A percentile compares a stretch with the other conserved stretches of the same genome.
Evolutionary conservation across 495 filamentous ascomycete genomes (phyloP).

Genomic region (Trichoderma asperelloides): DNA sequence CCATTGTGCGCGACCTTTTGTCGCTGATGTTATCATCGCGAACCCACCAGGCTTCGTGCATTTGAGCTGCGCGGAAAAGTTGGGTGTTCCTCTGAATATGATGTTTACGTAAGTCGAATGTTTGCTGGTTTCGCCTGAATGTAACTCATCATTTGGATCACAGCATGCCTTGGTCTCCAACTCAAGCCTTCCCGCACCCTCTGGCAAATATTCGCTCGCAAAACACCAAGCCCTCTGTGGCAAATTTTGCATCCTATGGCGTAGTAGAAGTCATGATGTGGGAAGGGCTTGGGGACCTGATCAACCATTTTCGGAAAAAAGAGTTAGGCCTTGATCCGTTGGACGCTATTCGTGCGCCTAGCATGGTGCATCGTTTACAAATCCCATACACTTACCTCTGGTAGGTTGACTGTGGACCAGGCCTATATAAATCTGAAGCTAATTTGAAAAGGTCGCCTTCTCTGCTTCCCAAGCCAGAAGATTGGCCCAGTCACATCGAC

Average conservation of each 20-base stretch:
- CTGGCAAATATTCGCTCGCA: constrained; percentile 58
- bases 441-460: no score
- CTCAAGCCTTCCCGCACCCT: constrained; percentile 61
- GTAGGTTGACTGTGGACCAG: no score
- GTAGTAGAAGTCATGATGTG: constrained; percentile 74
- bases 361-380: constrained; percentile 49
- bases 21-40: constrained; percentile 75
- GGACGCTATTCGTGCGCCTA: constrained; percentile 57
- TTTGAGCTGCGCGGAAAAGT: constrained; percentile 69
- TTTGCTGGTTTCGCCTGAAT: no score
- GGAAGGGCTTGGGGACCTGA: constrained; percentile 69
- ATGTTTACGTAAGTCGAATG: constrained; percentile 93
- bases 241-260: constrained; percentile 67
- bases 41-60: constrained; percentile 80
- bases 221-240: constrained; percentile 49
- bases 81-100: constrained; percentile 69
- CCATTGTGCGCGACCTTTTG: constrained; percentile 46
- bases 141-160: no score
- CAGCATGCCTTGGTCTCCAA: constrained; percentile 63
- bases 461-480: constrained; percentile 67
- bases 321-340: constrained; percentile 60
- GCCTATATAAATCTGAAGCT: no score
- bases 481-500: constrained; percentile 65
- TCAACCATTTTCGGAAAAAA: constrained; percentile 61
- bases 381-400: constrained; percentile 78